Percentiles rank a stretch among this genome's conserved stretches.
Conservation (phyloP, 441 rosid genomes). For the Macaranga tanarius region DNA sequence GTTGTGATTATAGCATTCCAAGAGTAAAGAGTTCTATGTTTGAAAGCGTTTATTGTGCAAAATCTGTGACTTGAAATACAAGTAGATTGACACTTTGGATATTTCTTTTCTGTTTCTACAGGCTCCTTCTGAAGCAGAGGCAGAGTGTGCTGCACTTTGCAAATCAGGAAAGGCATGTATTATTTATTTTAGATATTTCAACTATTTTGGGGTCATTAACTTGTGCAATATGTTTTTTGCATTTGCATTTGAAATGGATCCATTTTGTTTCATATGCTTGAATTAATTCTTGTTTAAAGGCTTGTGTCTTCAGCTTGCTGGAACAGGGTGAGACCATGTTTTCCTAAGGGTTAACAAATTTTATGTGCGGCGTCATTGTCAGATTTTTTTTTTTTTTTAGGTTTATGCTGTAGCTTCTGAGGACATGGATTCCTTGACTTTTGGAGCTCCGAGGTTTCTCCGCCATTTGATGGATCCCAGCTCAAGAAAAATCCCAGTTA, state of each 20-base stretch:
- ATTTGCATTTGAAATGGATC: conserved; percentile 2
- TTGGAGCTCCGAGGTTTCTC: conserved; percentile 91
- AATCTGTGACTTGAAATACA: not conserved
- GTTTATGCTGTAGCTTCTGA: conserved; percentile 99
- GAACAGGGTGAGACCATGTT: not conserved
- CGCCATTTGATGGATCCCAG: conserved; percentile 99
- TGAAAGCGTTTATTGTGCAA: not conserved
- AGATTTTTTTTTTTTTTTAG: conserved; percentile 35
- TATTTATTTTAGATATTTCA: conserved; percentile 10
- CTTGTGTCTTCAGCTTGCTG: not conserved
- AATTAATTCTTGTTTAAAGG: not conserved
- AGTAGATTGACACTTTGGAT: conserved; percentile 17
- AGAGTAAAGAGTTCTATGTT: not conserved
- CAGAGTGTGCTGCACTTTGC: conserved; percentile 94
- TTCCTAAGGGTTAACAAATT: not conserved
- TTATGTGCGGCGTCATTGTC: not conserved
- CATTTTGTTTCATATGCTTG: not conserved
- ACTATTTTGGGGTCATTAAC: conserved; percentile 1
- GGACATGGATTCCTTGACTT: conserved; percentile 98
- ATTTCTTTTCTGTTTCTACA: conserved; percentile 31
- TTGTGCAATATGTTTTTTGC: not conserved
- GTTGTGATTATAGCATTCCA: not conserved
- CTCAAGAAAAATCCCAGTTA: conserved; percentile 90
- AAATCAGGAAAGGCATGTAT: conserved; percentile 71
- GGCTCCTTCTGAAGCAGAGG: conserved; percentile 98